phyloP scores from a whole-genome alignment of 208 protist species.

The Tetramitus jugosus region DNA sequence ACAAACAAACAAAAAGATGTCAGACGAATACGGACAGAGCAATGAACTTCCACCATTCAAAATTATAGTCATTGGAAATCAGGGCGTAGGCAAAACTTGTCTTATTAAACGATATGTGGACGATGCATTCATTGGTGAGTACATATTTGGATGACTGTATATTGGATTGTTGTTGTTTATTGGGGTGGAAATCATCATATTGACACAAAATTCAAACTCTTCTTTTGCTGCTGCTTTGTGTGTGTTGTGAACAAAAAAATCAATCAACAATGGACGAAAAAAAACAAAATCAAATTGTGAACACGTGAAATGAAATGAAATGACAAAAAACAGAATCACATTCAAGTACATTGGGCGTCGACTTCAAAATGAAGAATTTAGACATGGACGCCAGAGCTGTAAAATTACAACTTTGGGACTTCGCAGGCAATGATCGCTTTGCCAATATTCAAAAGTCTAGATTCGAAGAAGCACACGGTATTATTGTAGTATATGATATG shows the following conservation, averaged over 20 bases:
- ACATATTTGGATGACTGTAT: too few species aligned
- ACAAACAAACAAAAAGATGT: too few species aligned
- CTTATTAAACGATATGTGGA: not conserved
- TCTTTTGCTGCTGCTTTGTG: not conserved
- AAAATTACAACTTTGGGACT: too few species aligned
- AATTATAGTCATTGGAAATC: not conserved
- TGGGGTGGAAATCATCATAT: not conserved
- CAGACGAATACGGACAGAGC: too few species aligned
- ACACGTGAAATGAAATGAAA: not conserved
- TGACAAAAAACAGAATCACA: not conserved
- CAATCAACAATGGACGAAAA: not conserved
- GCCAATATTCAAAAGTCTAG: not conserved
- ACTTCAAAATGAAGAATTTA: too few species aligned
- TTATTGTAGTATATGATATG: slow-evolving; percentile 13
- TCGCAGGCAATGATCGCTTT: not conserved
- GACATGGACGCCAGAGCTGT: too few species aligned
- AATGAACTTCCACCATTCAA: not conserved
- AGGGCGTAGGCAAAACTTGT: not conserved
- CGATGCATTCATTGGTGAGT: not conserved
- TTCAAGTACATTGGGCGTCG: too few species aligned
- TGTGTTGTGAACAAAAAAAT: not conserved
- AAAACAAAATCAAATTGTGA: not conserved
- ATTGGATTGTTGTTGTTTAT: too few species aligned
- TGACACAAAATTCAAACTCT: not conserved
- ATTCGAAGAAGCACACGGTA: not conserved